Conservation (phyloP, 768 basidiomycete species). For the Neoboletus magnificus region DNA sequence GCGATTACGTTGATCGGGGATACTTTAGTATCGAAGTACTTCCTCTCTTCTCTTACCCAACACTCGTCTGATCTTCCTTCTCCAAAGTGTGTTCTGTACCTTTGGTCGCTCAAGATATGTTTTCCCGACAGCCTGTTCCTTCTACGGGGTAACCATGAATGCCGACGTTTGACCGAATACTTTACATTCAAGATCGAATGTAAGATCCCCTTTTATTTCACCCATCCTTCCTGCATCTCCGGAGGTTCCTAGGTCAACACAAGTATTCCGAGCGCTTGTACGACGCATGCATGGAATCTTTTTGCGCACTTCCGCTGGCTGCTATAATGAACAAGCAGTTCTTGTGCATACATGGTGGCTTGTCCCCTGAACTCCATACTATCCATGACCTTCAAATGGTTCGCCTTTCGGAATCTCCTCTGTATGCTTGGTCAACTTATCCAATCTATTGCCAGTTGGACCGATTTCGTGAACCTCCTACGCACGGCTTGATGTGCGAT, state of each 20-base stretch:
- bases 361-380: constrained; percentile 68
- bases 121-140: constrained; percentile 59
- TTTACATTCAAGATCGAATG: constrained; percentile 60
- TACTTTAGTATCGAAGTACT: constrained; percentile 73
- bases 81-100: constrained; percentile 51
- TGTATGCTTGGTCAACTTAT: neutral
- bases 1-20: constrained; percentile 73
- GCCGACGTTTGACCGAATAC: constrained; percentile 62
- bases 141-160: constrained; percentile 64
- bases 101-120: constrained; percentile 64
- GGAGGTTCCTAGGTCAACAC: constrained; percentile 50
- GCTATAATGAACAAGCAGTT: constrained; percentile 83
- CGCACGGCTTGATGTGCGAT: constrained; percentile 72
- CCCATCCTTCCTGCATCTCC: constrained; percentile 2
- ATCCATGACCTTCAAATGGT: constrained; percentile 63
- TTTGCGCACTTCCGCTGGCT: constrained; percentile 68
- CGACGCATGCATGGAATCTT: constrained; percentile 70
- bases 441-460: constrained; percentile 46
- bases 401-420: constrained; percentile 13
- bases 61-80: constrained; percentile 13
- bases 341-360: constrained; percentile 70
- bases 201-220: neutral
- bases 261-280: constrained; percentile 76
- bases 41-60: neutral
- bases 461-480: constrained; percentile 71